phyloP scores from a whole-genome alignment of 306 rosid species.

The Arachis stenosperma region DNA sequence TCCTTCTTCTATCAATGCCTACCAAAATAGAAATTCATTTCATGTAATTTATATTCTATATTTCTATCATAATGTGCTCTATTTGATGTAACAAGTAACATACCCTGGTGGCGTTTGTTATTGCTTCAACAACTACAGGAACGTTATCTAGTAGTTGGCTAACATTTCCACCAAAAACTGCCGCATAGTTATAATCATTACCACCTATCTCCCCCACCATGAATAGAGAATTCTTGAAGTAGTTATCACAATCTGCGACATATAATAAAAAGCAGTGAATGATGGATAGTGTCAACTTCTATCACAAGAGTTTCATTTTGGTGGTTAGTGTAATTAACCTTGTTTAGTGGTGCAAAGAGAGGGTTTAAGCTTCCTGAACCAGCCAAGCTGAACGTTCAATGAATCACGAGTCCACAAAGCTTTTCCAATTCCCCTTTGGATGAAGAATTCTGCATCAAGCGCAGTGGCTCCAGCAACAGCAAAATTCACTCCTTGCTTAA shows the following conservation, averaged over 20 bases:
- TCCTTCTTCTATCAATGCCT: slow-evolving; percentile 75
- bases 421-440: slow-evolving; percentile 30
- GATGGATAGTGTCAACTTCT: background rate
- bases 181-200: slow-evolving; percentile 69
- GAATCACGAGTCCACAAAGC: slow-evolving; percentile 58
- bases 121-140: slow-evolving; percentile 54
- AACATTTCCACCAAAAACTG: slow-evolving; percentile 48
- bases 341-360: slow-evolving; percentile 59
- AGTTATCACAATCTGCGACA: slow-evolving; percentile 58
- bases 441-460: slow-evolving; percentile 59
- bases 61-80: background rate
- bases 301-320: background rate
- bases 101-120: slow-evolving; percentile 53
- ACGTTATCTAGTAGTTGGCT: slow-evolving; percentile 50
- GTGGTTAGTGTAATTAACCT: slow-evolving; percentile 48
- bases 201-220: slow-evolving; percentile 86
- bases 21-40: background rate
- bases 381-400: slow-evolving; percentile 62
- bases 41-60: no score
- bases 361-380: slow-evolving; percentile 71
- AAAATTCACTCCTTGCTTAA: slow-evolving; percentile 60
- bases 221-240: slow-evolving; percentile 62
- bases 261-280: background rate
- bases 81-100: slow-evolving; percentile 1
- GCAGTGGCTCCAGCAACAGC: slow-evolving; percentile 87